Evolutionary conservation across 1,284 basidiomycete species (phyloP).

Genomic region (Trametes polyzona): DNA sequence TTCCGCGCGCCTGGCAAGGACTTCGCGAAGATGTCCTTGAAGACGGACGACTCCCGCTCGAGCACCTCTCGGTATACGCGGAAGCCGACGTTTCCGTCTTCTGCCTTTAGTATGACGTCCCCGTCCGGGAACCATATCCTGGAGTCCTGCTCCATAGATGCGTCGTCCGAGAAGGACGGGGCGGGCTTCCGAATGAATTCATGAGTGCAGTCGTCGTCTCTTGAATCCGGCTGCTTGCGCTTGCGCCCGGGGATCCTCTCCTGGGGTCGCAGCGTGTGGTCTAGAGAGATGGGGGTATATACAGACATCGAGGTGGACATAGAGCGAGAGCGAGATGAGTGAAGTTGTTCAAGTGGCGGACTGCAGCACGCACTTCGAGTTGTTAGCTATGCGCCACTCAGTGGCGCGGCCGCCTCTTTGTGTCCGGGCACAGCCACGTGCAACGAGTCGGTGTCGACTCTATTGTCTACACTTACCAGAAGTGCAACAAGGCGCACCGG

Average conservation of each 20-base stretch:
- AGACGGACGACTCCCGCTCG: slow-evolving; percentile 15
- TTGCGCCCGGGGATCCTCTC: no score
- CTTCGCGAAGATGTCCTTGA: slow-evolving; percentile 10
- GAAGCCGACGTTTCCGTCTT: slow-evolving; percentile 3
- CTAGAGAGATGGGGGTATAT: background rate
- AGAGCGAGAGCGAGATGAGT: background rate
- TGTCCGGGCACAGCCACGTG: background rate
- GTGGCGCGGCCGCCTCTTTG: background rate
- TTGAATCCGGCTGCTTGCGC: background rate
- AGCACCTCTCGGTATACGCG: slow-evolving; percentile 17
- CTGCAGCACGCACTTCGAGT: background rate
- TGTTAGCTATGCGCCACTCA: background rate
- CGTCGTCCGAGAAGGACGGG: no score
- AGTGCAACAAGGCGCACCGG: no score
- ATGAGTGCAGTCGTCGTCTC: background rate
- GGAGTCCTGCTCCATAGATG: slow-evolving; percentile 4
- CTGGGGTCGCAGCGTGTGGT: background rate
- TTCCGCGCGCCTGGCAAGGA: background rate
- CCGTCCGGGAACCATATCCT: slow-evolving; percentile 18
- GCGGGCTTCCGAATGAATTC: no score
- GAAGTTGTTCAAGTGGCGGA: no score
- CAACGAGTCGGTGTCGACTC: no score
- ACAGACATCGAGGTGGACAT: background rate
- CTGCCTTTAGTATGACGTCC: slow-evolving; percentile 13
- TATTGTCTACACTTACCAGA: background rate